Percentiles rank a stretch among this genome's conserved stretches.
Evolutionary conservation across 768 basidiomycete species (phyloP).

Genomic region (Tulasnella calospora): DNA sequence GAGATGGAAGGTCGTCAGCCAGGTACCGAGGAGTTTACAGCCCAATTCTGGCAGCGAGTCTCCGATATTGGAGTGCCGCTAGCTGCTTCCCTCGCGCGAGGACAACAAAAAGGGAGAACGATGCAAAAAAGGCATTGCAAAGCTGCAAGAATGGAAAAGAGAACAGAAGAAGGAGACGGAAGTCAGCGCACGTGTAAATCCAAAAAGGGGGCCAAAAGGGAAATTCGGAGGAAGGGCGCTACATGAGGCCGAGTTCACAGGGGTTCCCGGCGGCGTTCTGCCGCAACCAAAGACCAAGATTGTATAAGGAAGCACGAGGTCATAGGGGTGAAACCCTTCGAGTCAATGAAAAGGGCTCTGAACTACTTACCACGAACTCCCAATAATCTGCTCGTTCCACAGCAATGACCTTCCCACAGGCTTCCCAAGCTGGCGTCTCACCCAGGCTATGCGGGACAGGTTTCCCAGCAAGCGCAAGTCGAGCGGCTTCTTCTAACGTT

Average conservation of each 20-base stretch:
- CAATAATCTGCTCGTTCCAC: constrained; percentile 82
- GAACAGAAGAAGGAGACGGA: background rate
- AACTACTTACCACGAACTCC: constrained; percentile 73
- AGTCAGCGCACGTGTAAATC: background rate
- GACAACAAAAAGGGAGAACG: constrained; percentile 59
- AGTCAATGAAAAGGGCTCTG: background rate
- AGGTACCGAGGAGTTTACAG: constrained; percentile 34
- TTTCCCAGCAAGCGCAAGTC: constrained; percentile 15
- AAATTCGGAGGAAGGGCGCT: background rate
- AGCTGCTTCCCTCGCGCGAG: constrained; percentile 64
- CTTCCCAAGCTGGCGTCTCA: constrained; percentile 78
- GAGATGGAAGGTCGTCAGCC: background rate
- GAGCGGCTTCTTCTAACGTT: constrained; percentile 19
- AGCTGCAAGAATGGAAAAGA: constrained; percentile 32
- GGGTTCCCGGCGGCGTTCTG: background rate
- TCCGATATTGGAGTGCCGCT: constrained; percentile 68
- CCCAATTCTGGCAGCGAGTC: constrained; percentile 83
- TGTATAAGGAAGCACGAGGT: background rate
- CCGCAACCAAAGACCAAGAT: background rate
- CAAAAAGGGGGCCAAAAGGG: background rate
- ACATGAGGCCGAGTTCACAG: background rate
- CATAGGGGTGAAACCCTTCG: background rate
- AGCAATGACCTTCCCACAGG: constrained; percentile 79
- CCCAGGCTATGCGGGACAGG: constrained; percentile 29
- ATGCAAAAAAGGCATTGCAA: constrained; percentile 63